Percentiles rank a stretch among this genome's conserved stretches.
phyloP scores from a whole-genome alignment of 495 filamentous ascomycete genomes.

The Aspergillus nanangensis region DNA sequence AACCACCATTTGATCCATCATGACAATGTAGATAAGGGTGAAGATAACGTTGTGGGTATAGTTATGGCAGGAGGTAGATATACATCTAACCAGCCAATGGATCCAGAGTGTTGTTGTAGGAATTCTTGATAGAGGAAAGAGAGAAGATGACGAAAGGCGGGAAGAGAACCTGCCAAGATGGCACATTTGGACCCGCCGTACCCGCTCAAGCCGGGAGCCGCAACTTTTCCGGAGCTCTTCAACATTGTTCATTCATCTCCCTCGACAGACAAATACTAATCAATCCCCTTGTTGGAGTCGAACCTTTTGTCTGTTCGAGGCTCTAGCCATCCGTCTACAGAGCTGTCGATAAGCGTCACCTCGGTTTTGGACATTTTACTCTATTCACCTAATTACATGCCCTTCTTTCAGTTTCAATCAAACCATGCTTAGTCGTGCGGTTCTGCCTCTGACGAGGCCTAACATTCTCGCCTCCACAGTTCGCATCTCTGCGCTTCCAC shows the following conservation, averaged over 20 bases:
- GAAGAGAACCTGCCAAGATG: conserved; percentile 20
- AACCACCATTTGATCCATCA: conserved; percentile 9
- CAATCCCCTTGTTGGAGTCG: no score
- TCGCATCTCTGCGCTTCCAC: conserved; percentile 29
- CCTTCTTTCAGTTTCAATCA: conserved; percentile 5
- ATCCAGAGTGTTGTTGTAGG: no score
- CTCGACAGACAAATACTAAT: not conserved
- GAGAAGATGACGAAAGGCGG: conserved; percentile 5
- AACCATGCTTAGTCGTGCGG: conserved; percentile 44
- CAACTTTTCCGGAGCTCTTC: conserved; percentile 26
- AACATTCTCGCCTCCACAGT: conserved; percentile 35
- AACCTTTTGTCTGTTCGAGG: no score
- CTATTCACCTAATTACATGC: conserved; percentile 7
- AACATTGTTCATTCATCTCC: not conserved
- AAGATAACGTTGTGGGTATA: no score
- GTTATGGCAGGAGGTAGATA: no score
- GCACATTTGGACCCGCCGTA: no score
- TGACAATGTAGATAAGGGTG: no score
- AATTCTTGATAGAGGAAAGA: conserved; percentile 22
- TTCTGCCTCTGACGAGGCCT: conserved; percentile 42
- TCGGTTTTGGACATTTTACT: conserved; percentile 12
- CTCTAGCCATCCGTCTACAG: no score
- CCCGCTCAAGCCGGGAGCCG: conserved; percentile 19
- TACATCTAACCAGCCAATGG: conserved; percentile 68
- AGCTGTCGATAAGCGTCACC: no score